Evolutionary conservation across 768 basidiomycete species (phyloP).

Genomic region (Boletus rex-veris): DNA sequence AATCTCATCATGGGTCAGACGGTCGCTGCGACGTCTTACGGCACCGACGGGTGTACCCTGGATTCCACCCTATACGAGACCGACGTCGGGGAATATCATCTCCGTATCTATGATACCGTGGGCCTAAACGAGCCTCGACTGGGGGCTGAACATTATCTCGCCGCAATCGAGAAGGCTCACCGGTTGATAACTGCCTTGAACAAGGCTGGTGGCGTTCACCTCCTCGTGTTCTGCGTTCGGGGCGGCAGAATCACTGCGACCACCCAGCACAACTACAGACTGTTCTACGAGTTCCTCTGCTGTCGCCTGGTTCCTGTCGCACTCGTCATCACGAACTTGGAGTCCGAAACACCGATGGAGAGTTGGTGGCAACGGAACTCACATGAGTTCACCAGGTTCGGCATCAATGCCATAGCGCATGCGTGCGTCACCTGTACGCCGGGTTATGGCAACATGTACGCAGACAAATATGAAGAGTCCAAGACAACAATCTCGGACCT

Average conservation of each 20-base stretch:
- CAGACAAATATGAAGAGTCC: conserved; percentile 37
- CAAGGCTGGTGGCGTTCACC: conserved; percentile 31
- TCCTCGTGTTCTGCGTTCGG: conserved; percentile 39
- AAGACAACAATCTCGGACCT: conserved; percentile 25
- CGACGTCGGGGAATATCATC: conserved; percentile 10
- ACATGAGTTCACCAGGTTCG: conserved; percentile 19
- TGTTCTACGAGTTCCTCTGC: conserved; percentile 40
- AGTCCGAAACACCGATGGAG: conserved; percentile 33
- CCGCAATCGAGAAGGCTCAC: conserved; percentile 30
- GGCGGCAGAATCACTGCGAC: conserved; percentile 36
- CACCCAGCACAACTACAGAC: conserved; percentile 34
- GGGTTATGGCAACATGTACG: conserved; percentile 30
- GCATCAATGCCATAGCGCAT: conserved; percentile 23
- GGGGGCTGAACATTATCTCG: conserved; percentile 20
- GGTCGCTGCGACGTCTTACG: conserved; percentile 31
- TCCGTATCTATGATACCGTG: conserved; percentile 31
- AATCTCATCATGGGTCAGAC: conserved; percentile 38
- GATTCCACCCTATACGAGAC: conserved; percentile 24
- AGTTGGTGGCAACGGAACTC: conserved; percentile 33
- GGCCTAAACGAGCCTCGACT: conserved; percentile 30
- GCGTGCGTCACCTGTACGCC: conserved; percentile 33
- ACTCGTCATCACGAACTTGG: conserved; percentile 40
- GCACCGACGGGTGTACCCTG: conserved; percentile 37
- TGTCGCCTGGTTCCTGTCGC: conserved; percentile 36
- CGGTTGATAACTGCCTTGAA: conserved; percentile 30